Conservation (phyloP, 345 rosid species). For the Euphorbia lathyris region DNA sequence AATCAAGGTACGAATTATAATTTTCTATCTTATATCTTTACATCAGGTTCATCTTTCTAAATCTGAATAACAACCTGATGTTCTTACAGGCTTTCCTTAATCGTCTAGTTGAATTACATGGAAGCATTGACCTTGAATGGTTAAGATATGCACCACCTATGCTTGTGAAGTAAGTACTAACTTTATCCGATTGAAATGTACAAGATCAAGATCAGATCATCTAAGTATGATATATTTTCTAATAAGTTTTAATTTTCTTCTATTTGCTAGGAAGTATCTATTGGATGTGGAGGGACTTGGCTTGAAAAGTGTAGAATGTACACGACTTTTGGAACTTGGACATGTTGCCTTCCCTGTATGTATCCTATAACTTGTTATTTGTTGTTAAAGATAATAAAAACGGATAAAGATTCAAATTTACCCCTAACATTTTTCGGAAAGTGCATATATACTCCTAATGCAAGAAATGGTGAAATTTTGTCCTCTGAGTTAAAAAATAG, state of each 20-base stretch:
- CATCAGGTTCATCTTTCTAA: neutral
- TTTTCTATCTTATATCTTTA: neutral
- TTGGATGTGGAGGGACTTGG: conserved; percentile 51
- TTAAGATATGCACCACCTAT: conserved; percentile 54
- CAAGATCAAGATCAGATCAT: too few relatives aligned
- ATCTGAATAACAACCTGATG: neutral
- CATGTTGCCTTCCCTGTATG: conserved; percentile 65
- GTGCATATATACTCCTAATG: too few relatives aligned
- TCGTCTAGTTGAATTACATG: conserved; percentile 29
- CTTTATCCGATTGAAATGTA: too few relatives aligned
- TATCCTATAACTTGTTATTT: too few relatives aligned
- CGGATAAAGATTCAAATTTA: too few relatives aligned
- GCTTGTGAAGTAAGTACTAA: conserved; percentile 46
- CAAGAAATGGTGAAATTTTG: too few relatives aligned
- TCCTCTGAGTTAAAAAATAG: too few relatives aligned
- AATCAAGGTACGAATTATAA: conserved; percentile 44
- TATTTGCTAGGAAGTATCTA: conserved; percentile 46
- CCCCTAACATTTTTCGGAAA: too few relatives aligned
- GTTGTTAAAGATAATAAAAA: too few relatives aligned
- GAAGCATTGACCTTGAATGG: conserved; percentile 67
- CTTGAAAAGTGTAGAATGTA: conserved; percentile 68
- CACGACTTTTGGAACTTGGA: conserved; percentile 54
- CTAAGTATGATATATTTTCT: neutral
- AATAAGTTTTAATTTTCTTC: neutral
- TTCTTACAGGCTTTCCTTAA: conserved; percentile 47